Conservation (phyloP, 192 early-diverging fungal genomes). For the Coemansia sp. region DNA sequence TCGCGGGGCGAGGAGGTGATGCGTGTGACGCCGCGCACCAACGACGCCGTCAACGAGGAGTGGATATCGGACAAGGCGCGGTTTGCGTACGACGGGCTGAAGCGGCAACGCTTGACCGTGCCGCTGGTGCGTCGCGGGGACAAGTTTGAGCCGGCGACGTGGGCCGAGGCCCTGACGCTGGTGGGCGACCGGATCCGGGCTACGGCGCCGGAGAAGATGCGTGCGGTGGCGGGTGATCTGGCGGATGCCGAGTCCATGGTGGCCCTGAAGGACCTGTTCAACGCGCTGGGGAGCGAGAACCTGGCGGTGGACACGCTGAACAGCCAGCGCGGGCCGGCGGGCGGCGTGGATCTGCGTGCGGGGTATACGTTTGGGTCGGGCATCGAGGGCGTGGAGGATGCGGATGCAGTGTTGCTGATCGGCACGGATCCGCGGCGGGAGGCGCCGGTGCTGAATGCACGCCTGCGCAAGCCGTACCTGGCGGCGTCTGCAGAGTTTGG, state of each 20-base stretch:
- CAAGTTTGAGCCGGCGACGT: constrained; percentile 75
- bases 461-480: constrained; percentile 91
- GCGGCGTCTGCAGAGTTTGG: constrained; percentile 74
- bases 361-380: constrained; percentile 84
- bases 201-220: constrained; percentile 59
- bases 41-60: constrained; percentile 98
- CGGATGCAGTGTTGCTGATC: constrained; percentile 84
- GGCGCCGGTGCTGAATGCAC: constrained; percentile 91
- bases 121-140: constrained; percentile 82
- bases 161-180: constrained; percentile 75
- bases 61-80: constrained; percentile 99
- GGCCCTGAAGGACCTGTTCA: constrained; percentile 92
- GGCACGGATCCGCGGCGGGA: constrained; percentile 97
- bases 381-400: constrained; percentile 85
- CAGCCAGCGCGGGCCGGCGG: constrained; percentile 43
- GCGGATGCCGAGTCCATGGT: constrained; percentile 93
- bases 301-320: constrained; percentile 61
- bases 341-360: constrained; percentile 72
- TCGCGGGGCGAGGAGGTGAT: constrained; percentile 94
- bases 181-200: constrained; percentile 62
- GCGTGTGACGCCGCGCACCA: constrained; percentile 90
- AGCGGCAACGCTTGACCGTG: constrained; percentile 88
- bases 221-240: constrained; percentile 84
- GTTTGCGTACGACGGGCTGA: constrained; percentile 91
- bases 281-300: constrained; percentile 79